Base-by-base conservation (phyloP, 768 basidiomycete genomes). In the Stropharia rugosoannulata region DNA sequence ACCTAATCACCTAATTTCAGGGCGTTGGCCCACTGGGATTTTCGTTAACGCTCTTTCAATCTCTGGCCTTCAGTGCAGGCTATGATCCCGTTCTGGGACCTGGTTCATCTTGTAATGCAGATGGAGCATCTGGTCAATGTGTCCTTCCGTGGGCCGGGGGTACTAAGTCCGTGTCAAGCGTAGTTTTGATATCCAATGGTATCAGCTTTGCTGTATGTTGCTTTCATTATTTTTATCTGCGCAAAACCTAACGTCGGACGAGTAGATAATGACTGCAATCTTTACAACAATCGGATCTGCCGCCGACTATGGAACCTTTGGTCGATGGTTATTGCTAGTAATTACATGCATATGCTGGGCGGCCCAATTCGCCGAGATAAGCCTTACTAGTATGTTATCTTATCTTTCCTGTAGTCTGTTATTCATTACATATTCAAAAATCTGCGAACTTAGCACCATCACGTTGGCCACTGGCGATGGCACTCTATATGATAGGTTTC, bases 201-300 rank as follows among this genome's bases (percentile, higher is more conserved):
- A 72, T 86, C 49, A 84, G 84, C 63, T 93, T 92, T 58, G 87
- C 87, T 10, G 82, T 87, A 63, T 51, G 81, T 71, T 9, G 3
- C 1, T 19, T 27, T 4, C 51, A 8, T 22, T 41, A 15, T 44
- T 38, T 3, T 41, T 37, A 19, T n/a, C 11, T n/a, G 36, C 25
- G 16, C 11, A 10, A 15, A 18, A 27, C 18, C 16, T 22, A 13
- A 40, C 25, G 15, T 19, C 47, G 52, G 5, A 39, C 22, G 15
- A 19, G 2, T 46, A 86, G 85, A 73, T 90, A 15, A 91, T 93
- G 89, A 91, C 91, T 0, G 58, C 80, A 32, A 82, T 93, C 45
- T 91, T 93, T 71, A 93, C 90, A 2, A 90, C 89, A 0, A 83
- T 93, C 40, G 84, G 86, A 29, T 84, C 84, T 18, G 84, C 85